Evolutionary conservation across 768 basidiomycete genomes (phyloP), one percentile per base, ranked within the genome.

Genomic region (Cantharellus anzutake): DNA sequence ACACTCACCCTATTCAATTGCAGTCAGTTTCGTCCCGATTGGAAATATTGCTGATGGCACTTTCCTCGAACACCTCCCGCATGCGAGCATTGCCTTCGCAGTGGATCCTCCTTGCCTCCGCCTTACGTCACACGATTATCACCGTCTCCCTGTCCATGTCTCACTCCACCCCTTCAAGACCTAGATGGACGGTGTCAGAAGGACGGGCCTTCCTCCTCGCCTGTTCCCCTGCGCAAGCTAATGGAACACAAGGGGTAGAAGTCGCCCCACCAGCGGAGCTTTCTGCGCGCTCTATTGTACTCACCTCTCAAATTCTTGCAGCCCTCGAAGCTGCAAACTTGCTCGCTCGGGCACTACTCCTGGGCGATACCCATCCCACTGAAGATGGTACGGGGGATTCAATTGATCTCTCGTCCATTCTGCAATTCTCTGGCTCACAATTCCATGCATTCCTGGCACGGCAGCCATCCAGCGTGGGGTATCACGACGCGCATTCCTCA

Each of bases 81-180:
- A 58, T 63, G 39, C 55, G 61, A 44, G 40, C 20, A 0, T 14
- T 63, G n/a, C 29, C 41, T 4, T 35, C 55, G 42, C 5, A 7
- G 3, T 63, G 62, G 62, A 50, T 48, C 3, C 20, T 63, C 35
- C 37, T 63, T 34, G 62, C 56, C 29, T 20, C 56, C 3, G 56
- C 55, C 4, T 40, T 63, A 29, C 62, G 62, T n/a, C 61, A 60
- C 61, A 52, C 57, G 41, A 52, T 63, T 3, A 61, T 62, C 51
- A 44, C 61, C 35, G 14, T 37, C 11, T 55, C 52, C 38, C 14
- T 29, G 29, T 29, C 11, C 44, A 1, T 11, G 11, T 48, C 1
- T 37, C 11, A 37, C 11, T 29, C 20, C 20, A 11, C 7, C 52
- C 52, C 52, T 11, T 11, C 35, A 7, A 55, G 38, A 55, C 38